Percentiles rank a stretch among this genome's conserved stretches.
These are phyloP conservation scores for Fusarium begoniae DNA, from an alignment of 2,329 filamentous ascomycete genomes.

Conservation along the genomic window DNA sequence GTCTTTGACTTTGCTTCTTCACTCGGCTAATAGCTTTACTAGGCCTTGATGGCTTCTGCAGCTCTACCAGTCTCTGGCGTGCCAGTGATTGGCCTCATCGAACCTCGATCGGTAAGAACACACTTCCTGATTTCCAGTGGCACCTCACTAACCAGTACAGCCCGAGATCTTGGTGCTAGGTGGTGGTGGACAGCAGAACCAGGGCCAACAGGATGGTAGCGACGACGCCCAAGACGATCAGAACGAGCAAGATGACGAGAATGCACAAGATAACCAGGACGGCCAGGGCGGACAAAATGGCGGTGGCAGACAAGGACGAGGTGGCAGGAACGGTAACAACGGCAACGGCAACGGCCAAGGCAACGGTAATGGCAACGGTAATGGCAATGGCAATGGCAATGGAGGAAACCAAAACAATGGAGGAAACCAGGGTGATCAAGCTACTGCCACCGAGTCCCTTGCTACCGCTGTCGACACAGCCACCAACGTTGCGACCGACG, in stretches of 20 bases:
- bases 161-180: neutral
- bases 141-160: neutral
- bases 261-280: neutral
- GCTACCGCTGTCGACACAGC: neutral
- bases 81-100: constrained; percentile 13
- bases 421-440: neutral
- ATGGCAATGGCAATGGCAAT: neutral
- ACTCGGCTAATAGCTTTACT: neutral
- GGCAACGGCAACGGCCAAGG: too few species aligned
- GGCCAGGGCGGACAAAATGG: neutral
- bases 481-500: neutral
- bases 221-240: neutral
- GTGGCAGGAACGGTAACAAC: neutral
- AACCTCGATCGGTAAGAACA: neutral
- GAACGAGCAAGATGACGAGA: neutral
- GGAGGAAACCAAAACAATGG: neutral
- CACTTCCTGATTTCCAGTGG: too few species aligned
- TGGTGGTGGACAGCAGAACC: neutral
- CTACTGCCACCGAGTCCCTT: neutral
- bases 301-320: neutral
- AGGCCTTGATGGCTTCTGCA: constrained; percentile 22
- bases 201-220: neutral
- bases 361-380: neutral
- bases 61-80: constrained; percentile 6
- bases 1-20: fast-evolving